phyloP scores from a whole-genome alignment of 2,329 filamentous ascomycete species.

The Aspergillus tamarii region DNA sequence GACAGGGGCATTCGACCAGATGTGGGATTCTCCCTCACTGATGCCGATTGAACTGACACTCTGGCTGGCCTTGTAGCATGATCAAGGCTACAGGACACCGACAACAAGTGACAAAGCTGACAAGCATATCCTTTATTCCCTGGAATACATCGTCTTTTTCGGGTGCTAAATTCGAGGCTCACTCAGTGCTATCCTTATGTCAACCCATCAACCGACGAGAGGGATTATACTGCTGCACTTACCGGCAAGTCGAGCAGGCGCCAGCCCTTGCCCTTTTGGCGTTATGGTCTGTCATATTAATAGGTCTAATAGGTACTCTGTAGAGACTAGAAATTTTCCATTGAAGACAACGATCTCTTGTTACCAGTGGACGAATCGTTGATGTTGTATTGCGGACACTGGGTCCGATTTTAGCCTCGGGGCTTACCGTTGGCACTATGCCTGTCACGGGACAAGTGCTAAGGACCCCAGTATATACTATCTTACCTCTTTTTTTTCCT shows the following conservation, averaged over 20 bases:
- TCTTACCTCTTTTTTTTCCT: no score
- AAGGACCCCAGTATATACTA: not conserved
- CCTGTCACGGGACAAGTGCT: not conserved
- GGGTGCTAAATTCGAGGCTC: constrained; percentile 5
- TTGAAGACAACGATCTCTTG: not conserved
- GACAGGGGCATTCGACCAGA: not conserved
- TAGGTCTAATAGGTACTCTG: not conserved
- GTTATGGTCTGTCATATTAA: not conserved
- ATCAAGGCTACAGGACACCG: constrained; percentile 19
- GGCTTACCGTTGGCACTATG: not conserved
- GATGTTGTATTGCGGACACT: not conserved
- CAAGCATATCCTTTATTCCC: constrained; percentile 14
- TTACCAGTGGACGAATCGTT: not conserved
- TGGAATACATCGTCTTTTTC: constrained; percentile 25
- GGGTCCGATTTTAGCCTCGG: not conserved
- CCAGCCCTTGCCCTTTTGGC: constrained; percentile 1
- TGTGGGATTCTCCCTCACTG: not conserved
- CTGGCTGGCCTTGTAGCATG: not conserved
- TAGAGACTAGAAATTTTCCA: not conserved
- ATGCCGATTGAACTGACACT: not conserved
- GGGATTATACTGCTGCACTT: not conserved
- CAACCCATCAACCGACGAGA: not conserved
- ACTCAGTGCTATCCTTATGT: not conserved
- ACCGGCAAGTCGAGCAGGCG: constrained; percentile 3
- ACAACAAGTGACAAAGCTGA: constrained; percentile 18